Evolutionary conservation across 805 yeast genomes (phyloP).

Genomic region (Starmerella floris): DNA sequence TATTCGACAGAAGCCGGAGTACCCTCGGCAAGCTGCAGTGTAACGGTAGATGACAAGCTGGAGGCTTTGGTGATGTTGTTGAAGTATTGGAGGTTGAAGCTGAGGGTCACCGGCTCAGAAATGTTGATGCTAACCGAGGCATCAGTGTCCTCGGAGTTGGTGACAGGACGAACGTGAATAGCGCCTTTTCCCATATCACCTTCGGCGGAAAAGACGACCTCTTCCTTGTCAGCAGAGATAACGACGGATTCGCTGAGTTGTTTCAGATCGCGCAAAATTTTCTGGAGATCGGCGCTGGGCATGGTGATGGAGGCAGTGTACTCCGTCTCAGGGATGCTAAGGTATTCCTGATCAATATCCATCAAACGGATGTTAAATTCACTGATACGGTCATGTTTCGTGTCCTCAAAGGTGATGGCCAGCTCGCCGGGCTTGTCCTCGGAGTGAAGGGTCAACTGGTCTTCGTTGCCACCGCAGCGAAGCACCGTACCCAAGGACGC

Average conservation of each 20-base stretch:
- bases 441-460: conserved; percentile 75
- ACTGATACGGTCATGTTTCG: conserved; percentile 76
- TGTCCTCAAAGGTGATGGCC: conserved; percentile 76
- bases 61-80: conserved; percentile 87
- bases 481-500: conserved; percentile 77
- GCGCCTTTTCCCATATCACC: conserved; percentile 88
- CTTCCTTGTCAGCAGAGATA: conserved; percentile 78
- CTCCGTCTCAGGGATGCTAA: conserved; percentile 87
- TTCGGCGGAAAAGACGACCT: conserved; percentile 75
- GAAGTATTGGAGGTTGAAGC: conserved; percentile 85
- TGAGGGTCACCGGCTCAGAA: conserved; percentile 73
- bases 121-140: conserved; percentile 61
- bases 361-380: conserved; percentile 84
- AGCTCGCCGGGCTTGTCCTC: conserved; percentile 77
- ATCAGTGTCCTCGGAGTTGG: conserved; percentile 65
- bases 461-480: conserved; percentile 82
- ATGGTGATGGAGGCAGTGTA: conserved; percentile 73
- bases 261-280: conserved; percentile 75
- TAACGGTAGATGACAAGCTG: conserved; percentile 58
- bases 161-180: conserved; percentile 70
- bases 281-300: conserved; percentile 82
- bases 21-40: conserved; percentile 75
- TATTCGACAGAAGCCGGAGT: conserved; percentile 92
- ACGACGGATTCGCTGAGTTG: conserved; percentile 78
- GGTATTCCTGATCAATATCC: conserved; percentile 92